Conservation (phyloP, 139 green algal genomes). For the Chloropicon primus region DNA sequence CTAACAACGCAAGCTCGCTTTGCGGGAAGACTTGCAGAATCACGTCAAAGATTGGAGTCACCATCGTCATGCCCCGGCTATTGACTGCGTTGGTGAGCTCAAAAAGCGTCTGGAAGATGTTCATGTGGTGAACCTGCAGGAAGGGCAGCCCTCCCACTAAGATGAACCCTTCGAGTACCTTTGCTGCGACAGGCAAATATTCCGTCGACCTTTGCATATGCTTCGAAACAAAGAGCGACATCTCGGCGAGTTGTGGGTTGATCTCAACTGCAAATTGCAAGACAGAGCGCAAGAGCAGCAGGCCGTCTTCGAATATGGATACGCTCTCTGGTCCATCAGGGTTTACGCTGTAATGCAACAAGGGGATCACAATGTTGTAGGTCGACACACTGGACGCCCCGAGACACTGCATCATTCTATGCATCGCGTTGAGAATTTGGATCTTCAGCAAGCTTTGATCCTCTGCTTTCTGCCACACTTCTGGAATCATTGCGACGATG, state of each 20-base stretch:
- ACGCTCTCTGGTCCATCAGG: background rate
- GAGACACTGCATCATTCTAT: background rate
- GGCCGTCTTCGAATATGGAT: background rate
- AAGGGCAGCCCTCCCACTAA: background rate
- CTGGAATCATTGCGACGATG: background rate
- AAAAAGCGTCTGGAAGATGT: background rate
- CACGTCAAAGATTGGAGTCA: background rate
- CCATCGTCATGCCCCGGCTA: background rate
- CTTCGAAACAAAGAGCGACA: background rate
- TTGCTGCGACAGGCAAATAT: background rate
- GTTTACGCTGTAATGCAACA: background rate
- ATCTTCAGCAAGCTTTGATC: background rate
- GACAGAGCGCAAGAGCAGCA: background rate
- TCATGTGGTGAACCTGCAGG: background rate
- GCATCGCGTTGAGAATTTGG: background rate
- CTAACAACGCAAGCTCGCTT: background rate
- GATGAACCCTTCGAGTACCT: background rate
- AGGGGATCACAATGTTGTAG: background rate
- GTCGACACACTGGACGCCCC: background rate
- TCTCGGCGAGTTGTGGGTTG: background rate
- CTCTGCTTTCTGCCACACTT: background rate
- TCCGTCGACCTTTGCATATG: background rate
- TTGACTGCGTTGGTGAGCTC: background rate
- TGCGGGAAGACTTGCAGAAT: background rate
- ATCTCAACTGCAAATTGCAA: background rate